These are phyloP conservation scores for Globisporangium apiculatum DNA, from an alignment of 352 stramenopile species.

Conservation along the genomic window DNA sequence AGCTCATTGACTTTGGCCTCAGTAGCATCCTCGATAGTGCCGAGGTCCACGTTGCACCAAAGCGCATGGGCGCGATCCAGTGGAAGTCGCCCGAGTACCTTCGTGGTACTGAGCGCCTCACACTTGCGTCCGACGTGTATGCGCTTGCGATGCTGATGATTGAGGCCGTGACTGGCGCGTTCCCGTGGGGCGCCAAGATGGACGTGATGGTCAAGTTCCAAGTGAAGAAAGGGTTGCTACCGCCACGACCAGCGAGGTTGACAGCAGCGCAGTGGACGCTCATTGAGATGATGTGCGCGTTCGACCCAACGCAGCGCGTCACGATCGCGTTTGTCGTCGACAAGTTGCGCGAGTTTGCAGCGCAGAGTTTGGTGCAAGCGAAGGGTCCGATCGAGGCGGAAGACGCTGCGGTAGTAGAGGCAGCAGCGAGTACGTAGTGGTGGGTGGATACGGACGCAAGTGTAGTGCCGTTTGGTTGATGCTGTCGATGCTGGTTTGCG, in stretches of 20 bases:
- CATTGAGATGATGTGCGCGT: conserved; percentile 11
- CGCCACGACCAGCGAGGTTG: not conserved
- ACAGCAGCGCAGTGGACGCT: conserved; percentile 8
- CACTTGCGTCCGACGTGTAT: conserved; percentile 16
- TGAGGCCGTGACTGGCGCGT: conserved; percentile 7
- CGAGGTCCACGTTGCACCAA: not conserved
- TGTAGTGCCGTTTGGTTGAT: no score
- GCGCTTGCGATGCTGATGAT: conserved; percentile 18
- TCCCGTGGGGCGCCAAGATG: conserved; percentile 6
- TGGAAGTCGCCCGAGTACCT: conserved; percentile 6
- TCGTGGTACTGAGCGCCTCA: not conserved
- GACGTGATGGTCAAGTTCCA: conserved; percentile 1
- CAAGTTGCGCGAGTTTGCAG: conserved; percentile 5
- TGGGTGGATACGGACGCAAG: no score
- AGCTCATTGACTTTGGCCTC: conserved; percentile 19
- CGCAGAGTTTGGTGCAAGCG: not conserved
- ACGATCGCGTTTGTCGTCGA: conserved; percentile 1
- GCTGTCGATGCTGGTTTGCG: no score
- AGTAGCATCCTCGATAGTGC: not conserved
- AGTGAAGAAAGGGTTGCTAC: conserved; percentile 2
- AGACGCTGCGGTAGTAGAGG: no score
- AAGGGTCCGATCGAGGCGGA: no score
- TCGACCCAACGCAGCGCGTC: conserved; percentile 3
- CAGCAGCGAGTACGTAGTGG: no score
- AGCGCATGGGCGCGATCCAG: not conserved